Percentiles rank a stretch among this genome's conserved stretches.
Evolutionary conservation across 345 rosid genomes (phyloP).

Genomic region (Passiflora organensis): DNA sequence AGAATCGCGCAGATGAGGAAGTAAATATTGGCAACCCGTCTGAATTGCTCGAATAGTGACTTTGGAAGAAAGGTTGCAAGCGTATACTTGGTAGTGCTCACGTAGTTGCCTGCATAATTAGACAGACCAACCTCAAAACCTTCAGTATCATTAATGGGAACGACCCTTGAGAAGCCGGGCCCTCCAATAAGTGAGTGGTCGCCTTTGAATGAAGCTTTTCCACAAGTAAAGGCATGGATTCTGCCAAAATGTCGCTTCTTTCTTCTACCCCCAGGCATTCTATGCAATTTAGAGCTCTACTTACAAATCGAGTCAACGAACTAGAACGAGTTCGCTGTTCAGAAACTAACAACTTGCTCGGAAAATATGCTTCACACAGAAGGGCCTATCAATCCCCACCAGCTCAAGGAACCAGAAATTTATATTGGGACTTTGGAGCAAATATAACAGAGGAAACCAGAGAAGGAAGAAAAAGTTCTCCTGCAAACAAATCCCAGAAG

Average conservation of each 20-base stretch:
- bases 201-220: constrained; percentile 54
- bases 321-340: constrained; percentile 2
- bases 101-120: constrained; percentile 56
- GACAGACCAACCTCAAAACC: constrained; percentile 44
- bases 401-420: constrained; percentile 5
- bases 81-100: constrained; percentile 80
- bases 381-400: neutral
- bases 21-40: constrained; percentile 86
- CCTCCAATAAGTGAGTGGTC: constrained; percentile 87
- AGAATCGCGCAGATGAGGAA: constrained; percentile 75
- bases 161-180: constrained; percentile 85
- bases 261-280: constrained; percentile 53
- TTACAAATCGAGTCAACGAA: neutral
- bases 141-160: constrained; percentile 72
- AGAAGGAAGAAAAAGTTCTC: neutral
- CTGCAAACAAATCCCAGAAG: neutral
- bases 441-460: neutral
- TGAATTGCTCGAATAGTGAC: constrained; percentile 86
- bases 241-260: constrained; percentile 58
- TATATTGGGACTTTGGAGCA: neutral
- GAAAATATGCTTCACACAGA: neutral
- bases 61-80: constrained; percentile 72
- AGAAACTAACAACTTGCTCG: neutral
- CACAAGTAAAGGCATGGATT: constrained; percentile 59
- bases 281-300: constrained; percentile 4